A percentile compares a stretch with the other conserved stretches of the same genome.
Conservation (phyloP, 1,284 basidiomycete genomes). For the Hymenochaete sp. region DNA sequence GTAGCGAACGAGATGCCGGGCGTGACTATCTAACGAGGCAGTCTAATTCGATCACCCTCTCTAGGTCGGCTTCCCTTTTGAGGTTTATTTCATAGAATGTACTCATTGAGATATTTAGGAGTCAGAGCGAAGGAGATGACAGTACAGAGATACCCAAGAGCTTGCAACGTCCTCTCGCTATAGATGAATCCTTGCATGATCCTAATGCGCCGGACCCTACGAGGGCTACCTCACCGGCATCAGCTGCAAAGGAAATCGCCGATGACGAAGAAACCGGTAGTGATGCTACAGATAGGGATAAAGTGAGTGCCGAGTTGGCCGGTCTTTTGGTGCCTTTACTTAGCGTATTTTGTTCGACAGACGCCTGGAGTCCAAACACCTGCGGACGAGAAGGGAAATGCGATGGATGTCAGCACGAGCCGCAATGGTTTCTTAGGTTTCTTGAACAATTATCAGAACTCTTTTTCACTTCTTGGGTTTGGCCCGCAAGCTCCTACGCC, state of each 20-base stretch:
- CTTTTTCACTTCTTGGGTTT: slow-evolving; percentile 23
- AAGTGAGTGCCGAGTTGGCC: too few species aligned
- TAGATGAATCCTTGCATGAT: slow-evolving; percentile 52
- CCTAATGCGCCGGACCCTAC: neutral
- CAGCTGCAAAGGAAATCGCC: neutral
- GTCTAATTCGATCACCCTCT: slow-evolving; percentile 39
- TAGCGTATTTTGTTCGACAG: neutral
- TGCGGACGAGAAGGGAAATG: slow-evolving; percentile 10
- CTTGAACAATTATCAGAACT: slow-evolving; percentile 38
- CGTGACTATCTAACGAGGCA: slow-evolving; percentile 41
- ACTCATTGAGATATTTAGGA: too few species aligned
- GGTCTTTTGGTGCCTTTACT: too few species aligned
- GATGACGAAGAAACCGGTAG: neutral
- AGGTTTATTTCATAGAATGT: neutral
- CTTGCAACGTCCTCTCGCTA: slow-evolving; percentile 52
- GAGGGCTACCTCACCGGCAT: too few species aligned
- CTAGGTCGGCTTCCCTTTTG: slow-evolving; percentile 37
- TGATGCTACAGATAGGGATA: too few species aligned
- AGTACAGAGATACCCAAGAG: slow-evolving; percentile 50
- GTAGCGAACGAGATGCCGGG: slow-evolving; percentile 70
- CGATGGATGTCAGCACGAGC: neutral
- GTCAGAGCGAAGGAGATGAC: slow-evolving; percentile 39
- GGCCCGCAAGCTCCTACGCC: neutral
- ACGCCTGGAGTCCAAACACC: slow-evolving; percentile 7
- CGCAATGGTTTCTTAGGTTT: slow-evolving; percentile 32